Percentiles rank a stretch among this genome's conserved stretches.
Conservation (phyloP, 1,139 yeast genomes). For the Pneumocystis wakefieldiae region DNA sequence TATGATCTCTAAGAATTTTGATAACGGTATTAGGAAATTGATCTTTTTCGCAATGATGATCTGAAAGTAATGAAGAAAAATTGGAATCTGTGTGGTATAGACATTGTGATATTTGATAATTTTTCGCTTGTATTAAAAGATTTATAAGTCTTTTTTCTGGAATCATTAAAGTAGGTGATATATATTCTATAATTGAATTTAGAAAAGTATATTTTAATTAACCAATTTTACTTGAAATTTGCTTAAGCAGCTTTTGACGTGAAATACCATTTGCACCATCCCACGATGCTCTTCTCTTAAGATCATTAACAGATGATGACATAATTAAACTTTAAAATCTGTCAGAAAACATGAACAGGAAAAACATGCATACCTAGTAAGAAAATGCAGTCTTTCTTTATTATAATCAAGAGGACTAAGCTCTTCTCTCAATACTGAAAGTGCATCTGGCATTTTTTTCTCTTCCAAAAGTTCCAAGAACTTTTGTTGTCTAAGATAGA, state of each 20-base stretch:
- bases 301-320: constrained; percentile 24
- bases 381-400: constrained; percentile 13
- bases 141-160: constrained; percentile 39
- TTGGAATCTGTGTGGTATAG: constrained; percentile 22
- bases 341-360: not conserved
- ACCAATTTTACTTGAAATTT: constrained; percentile 24
- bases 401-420: constrained; percentile 21
- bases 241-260: constrained; percentile 29
- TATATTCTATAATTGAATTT: constrained; percentile 18
- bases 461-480: constrained; percentile 29
- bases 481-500: constrained; percentile 23
- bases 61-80: constrained; percentile 21
- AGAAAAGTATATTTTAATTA: not conserved
- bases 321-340: constrained; percentile 21
- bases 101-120: constrained; percentile 32
- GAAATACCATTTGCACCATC: constrained; percentile 28
- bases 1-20: constrained; percentile 37
- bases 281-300: constrained; percentile 26
- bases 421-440: constrained; percentile 31
- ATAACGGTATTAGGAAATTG: constrained; percentile 36
- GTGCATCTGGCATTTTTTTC: constrained; percentile 28
- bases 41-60: constrained; percentile 22
- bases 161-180: constrained; percentile 39
- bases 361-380: constrained; percentile 9
- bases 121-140: constrained; percentile 38